Percentiles rank a stretch among this genome's conserved stretches.
Evolutionary conservation across 2,329 filamentous ascomycete species (phyloP).

Genomic region (Bipolaris victoriae): DNA sequence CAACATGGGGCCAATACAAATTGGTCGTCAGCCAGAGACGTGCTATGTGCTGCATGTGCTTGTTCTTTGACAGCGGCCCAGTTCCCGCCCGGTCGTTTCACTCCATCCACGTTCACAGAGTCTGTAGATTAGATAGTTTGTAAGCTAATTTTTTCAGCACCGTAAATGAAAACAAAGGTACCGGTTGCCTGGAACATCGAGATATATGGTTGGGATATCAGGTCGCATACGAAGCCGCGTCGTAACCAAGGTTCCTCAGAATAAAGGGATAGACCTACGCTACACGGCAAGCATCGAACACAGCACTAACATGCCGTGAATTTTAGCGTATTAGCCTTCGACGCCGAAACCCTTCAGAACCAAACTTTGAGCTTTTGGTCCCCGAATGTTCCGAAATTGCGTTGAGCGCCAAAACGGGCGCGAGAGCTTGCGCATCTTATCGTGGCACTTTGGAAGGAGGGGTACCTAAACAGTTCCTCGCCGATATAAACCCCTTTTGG

Average conservation of each 20-base stretch:
- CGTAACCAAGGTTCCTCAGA: neutral
- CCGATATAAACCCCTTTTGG: neutral
- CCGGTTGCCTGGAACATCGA: neutral
- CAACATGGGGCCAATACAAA: neutral
- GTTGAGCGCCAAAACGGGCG: neutral
- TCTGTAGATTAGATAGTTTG: too few relatives aligned
- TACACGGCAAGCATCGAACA: conserved; percentile 17
- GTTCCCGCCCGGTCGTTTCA: neutral
- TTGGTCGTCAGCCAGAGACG: conserved; percentile 4
- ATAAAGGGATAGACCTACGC: conserved; percentile 3
- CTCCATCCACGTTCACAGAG: neutral
- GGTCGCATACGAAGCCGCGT: neutral
- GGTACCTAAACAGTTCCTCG: neutral
- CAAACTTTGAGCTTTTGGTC: neutral
- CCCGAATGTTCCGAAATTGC: conserved; percentile 5
- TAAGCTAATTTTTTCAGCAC: neutral
- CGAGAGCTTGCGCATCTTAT: neutral
- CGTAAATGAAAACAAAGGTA: neutral
- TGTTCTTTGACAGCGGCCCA: neutral
- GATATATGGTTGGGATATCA: neutral
- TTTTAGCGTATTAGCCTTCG: conserved; percentile 9
- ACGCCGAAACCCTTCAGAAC: neutral
- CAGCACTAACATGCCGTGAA: conserved; percentile 22
- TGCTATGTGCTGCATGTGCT: neutral
- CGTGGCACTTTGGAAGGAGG: neutral